Evolutionary conservation across 352 stramenopile genomes (phyloP).

Genomic region (Blastocystis sp.): DNA sequence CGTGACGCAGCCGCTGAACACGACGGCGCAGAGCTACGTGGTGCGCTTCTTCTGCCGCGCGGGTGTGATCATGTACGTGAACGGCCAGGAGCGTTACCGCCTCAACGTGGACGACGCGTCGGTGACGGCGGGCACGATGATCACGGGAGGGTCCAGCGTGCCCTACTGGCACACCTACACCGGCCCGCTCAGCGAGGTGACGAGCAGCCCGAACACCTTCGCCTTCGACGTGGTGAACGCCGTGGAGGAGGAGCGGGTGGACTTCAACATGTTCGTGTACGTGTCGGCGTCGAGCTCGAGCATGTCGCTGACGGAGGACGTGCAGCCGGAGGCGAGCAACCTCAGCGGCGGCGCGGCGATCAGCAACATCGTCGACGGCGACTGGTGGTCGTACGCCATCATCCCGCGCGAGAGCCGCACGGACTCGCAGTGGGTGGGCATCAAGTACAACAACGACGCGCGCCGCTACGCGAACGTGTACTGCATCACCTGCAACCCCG

Average conservation of each 20-base stretch:
- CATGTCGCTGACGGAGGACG: constrained; percentile 48
- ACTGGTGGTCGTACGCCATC: constrained; percentile 56
- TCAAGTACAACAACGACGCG: constrained; percentile 26
- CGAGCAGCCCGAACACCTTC: constrained; percentile 12
- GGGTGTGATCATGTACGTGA: constrained; percentile 53
- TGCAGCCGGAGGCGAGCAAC: background rate
- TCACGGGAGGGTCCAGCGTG: constrained; percentile 45
- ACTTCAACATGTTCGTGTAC: constrained; percentile 65
- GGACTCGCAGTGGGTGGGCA: constrained; percentile 32
- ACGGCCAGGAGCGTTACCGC: constrained; percentile 40
- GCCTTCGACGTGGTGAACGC: constrained; percentile 63
- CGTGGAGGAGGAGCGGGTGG: constrained; percentile 2
- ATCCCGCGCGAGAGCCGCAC: constrained; percentile 7
- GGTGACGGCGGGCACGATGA: constrained; percentile 1
- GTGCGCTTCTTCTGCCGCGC: constrained; percentile 61
- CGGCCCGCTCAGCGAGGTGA: constrained; percentile 11
- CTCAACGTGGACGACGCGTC: constrained; percentile 36
- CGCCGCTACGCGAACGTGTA: constrained; percentile 48
- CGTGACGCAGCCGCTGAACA: background rate
- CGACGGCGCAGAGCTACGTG: background rate
- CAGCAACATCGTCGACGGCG: constrained; percentile 14
- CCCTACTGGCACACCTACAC: constrained; percentile 67
- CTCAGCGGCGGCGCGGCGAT: constrained; percentile 24
- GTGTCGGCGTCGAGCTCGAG: background rate
- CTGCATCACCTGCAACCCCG: constrained; percentile 64